Conservation (phyloP, 2,329 filamentous ascomycete species). For the Zymoseptoria passerinii region DNA sequence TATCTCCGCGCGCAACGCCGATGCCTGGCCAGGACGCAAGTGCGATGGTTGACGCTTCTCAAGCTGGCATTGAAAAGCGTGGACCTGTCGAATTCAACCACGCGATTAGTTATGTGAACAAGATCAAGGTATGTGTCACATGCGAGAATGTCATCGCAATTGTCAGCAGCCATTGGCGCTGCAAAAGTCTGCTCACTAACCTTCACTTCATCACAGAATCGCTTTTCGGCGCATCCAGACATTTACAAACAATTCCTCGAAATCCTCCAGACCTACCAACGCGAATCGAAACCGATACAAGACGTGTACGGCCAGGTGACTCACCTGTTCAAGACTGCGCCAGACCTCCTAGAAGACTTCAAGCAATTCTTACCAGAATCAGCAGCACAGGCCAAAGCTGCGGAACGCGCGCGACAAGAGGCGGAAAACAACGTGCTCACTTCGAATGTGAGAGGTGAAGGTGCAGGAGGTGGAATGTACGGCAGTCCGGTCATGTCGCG, state of each 20-base stretch:
- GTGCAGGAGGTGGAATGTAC: slow-evolving; percentile 38
- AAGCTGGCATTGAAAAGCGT: slow-evolving; percentile 62
- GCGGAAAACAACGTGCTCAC: slow-evolving; percentile 61
- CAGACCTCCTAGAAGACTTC: slow-evolving; percentile 93
- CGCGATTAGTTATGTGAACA: slow-evolving; percentile 98
- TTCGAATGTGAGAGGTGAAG: slow-evolving; percentile 50
- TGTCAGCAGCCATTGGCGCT: slow-evolving; percentile 1
- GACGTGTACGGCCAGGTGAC: slow-evolving; percentile 98
- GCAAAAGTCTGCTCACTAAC: slow-evolving; percentile 1
- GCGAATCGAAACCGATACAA: slow-evolving; percentile 95
- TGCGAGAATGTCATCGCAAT: background rate
- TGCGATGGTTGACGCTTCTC: slow-evolving; percentile 32
- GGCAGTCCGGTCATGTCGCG: slow-evolving; percentile 29
- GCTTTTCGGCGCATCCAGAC: slow-evolving; percentile 90
- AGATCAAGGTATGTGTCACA: slow-evolving; percentile 73
- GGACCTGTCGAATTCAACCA: slow-evolving; percentile 98
- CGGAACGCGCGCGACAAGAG: slow-evolving; percentile 49
- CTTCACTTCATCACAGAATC: slow-evolving; percentile 56
- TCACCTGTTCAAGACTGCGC: slow-evolving; percentile 82
- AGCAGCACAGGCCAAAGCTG: slow-evolving; percentile 56
- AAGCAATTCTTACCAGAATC: slow-evolving; percentile 97
- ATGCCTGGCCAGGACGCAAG: slow-evolving; percentile 53
- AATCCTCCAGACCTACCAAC: slow-evolving; percentile 94
- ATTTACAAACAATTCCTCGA: slow-evolving; percentile 99
- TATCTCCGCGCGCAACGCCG: slow-evolving; percentile 43